Evolutionary conservation across 2,329 filamentous ascomycete genomes (phyloP).

Genomic region (Pseudogymnoascus sp.): DNA sequence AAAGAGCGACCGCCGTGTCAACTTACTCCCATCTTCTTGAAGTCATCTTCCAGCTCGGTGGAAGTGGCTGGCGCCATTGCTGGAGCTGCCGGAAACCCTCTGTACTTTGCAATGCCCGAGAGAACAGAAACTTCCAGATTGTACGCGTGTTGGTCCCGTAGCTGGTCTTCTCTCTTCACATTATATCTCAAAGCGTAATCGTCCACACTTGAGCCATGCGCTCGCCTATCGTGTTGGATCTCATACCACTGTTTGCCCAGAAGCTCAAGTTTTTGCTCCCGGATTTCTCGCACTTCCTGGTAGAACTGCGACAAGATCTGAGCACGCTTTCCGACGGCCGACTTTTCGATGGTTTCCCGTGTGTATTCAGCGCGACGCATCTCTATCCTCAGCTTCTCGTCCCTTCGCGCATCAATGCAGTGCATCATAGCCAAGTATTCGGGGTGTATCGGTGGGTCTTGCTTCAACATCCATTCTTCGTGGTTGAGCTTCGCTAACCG

Average conservation of each 20-base stretch:
- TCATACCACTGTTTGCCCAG: conserved; percentile 88
- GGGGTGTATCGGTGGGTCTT: conserved; percentile 66
- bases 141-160: conserved; percentile 81
- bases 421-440: conserved; percentile 87
- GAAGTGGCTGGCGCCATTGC: conserved; percentile 64
- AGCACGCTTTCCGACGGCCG: conserved; percentile 71
- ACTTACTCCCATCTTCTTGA: conserved; percentile 82
- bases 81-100: conserved; percentile 94
- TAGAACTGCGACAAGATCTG: conserved; percentile 88
- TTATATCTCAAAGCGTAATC: conserved; percentile 80
- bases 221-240: conserved; percentile 80
- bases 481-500: conserved; percentile 71
- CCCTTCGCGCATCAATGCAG: conserved; percentile 72
- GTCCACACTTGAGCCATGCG: conserved; percentile 66
- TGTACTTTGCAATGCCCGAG: conserved; percentile 84
- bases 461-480: conserved; percentile 54
- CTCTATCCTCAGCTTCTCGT: conserved; percentile 62
- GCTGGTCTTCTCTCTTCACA: conserved; percentile 64
- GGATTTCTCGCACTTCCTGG: conserved; percentile 73
- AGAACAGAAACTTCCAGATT: conserved; percentile 91
- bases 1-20: conserved; percentile 14
- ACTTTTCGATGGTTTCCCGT: conserved; percentile 61
- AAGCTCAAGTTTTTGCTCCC: conserved; percentile 70
- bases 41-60: conserved; percentile 74
- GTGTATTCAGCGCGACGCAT: conserved; percentile 56